Percentiles rank a stretch among this genome's conserved stretches.
These are phyloP conservation scores for Daedaleopsis nitida DNA, from an alignment of 768 basidiomycete species.

Conservation along the genomic window DNA sequence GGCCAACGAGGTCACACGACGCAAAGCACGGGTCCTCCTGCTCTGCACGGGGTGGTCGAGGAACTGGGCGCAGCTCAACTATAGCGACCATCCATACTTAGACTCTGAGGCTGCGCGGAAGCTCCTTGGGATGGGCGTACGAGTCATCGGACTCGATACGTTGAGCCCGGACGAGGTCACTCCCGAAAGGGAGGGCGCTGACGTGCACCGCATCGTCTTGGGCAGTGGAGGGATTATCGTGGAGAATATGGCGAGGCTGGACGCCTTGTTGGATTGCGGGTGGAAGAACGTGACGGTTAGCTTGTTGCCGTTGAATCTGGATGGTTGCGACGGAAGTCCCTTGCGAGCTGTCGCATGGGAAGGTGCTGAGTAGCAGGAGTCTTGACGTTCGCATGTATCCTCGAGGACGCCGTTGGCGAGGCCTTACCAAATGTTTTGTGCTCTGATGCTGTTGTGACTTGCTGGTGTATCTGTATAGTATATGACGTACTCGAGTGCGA, in stretches of 20 bases:
- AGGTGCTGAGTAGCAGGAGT: background rate
- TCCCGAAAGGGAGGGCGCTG: slow-evolving; percentile 20
- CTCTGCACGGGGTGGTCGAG: slow-evolving; percentile 71
- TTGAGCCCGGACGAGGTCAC: slow-evolving; percentile 63
- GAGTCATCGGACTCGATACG: slow-evolving; percentile 62
- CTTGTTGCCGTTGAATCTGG: slow-evolving; percentile 60
- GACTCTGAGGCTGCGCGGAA: slow-evolving; percentile 50
- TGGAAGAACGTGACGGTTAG: slow-evolving; percentile 44
- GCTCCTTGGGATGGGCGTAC: slow-evolving; percentile 53
- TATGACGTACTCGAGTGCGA: too few relatives aligned
- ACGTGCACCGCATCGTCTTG: slow-evolving; percentile 61
- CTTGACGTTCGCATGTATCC: too few relatives aligned
- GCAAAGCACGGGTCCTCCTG: slow-evolving; percentile 48
- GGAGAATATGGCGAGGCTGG: slow-evolving; percentile 68
- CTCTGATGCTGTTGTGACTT: too few relatives aligned
- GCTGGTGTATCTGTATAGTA: too few relatives aligned
- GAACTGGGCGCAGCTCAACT: slow-evolving; percentile 49
- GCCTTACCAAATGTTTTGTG: background rate
- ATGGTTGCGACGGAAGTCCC: slow-evolving; percentile 66
- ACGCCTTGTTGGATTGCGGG: slow-evolving; percentile 34
- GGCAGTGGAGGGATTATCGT: slow-evolving; percentile 64
- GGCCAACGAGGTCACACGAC: slow-evolving; percentile 36
- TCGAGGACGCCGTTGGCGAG: background rate
- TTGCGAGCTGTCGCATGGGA: slow-evolving; percentile 68
- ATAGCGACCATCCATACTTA: slow-evolving; percentile 69